These are phyloP conservation scores for Penicillium odoratum DNA, from an alignment of 495 filamentous ascomycete genomes.

Conservation along the genomic window DNA sequence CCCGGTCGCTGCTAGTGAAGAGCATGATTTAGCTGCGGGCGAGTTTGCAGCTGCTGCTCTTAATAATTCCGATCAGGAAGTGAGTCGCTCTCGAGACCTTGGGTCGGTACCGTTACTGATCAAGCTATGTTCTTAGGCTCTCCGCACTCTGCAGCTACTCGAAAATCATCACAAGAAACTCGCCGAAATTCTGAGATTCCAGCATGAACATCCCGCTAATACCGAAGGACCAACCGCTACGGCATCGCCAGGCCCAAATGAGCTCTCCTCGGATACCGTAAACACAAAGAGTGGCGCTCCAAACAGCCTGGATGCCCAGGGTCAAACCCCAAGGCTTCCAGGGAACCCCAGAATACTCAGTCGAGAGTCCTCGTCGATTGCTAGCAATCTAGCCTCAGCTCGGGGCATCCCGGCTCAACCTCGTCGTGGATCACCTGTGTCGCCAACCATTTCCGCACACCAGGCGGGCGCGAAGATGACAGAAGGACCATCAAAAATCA, in stretches of 20 bases:
- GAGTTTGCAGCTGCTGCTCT: conserved; percentile 84
- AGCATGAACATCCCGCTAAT: conserved; percentile 55
- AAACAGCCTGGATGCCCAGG: conserved; percentile 31
- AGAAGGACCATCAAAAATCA: conserved; percentile 51
- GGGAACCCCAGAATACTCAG: conserved; percentile 50
- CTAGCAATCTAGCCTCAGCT: conserved; percentile 85
- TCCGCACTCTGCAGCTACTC: conserved; percentile 79
- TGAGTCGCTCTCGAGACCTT: conserved; percentile 23
- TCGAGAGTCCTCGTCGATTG: conserved; percentile 82
- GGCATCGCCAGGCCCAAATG: conserved; percentile 8
- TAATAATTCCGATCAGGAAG: conserved; percentile 73
- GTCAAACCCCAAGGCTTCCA: conserved; percentile 36
- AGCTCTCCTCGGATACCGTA: conserved; percentile 24
- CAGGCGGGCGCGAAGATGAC: conserved; percentile 74
- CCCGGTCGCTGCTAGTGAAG: conserved; percentile 75
- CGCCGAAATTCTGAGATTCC: conserved; percentile 72
- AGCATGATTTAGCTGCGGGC: conserved; percentile 85
- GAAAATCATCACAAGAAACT: conserved; percentile 83
- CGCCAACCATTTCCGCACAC: conserved; percentile 70
- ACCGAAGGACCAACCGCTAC: conserved; percentile 15
- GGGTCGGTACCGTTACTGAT: conserved; percentile 1
- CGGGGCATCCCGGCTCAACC: conserved; percentile 77
- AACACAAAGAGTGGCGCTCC: conserved; percentile 27
- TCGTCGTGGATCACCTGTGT: conserved; percentile 57
- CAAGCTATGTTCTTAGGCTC: conserved; percentile 53